These are phyloP conservation scores for Ophiostoma novo-ulmi DNA, from an alignment of 2,329 filamentous ascomycete species.

Conservation along the genomic window DNA sequence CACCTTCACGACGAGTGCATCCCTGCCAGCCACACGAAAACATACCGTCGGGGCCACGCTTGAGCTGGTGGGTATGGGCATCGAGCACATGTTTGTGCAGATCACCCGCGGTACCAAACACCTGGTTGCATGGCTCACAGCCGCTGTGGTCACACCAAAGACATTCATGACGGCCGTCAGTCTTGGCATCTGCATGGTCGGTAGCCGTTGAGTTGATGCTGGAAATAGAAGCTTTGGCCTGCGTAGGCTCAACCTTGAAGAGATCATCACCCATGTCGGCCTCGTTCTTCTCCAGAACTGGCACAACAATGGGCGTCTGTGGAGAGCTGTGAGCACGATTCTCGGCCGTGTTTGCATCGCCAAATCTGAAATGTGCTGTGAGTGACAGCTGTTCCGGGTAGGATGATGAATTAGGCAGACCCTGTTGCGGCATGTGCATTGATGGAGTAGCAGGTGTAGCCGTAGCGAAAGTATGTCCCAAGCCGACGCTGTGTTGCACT, in stretches of 20 bases:
- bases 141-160: slow-evolving; percentile 32
- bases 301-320: slow-evolving; percentile 2
- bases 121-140: slow-evolving; percentile 30
- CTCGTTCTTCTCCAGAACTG: background rate
- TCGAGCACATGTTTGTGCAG: slow-evolving; percentile 53
- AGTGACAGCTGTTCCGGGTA: background rate
- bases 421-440: background rate
- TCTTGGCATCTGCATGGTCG: background rate
- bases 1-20: slow-evolving; percentile 46
- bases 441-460: slow-evolving; percentile 18
- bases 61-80: slow-evolving; percentile 44
- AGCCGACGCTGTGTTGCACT: slow-evolving; percentile 5
- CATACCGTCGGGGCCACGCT: slow-evolving; percentile 44
- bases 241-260: background rate
- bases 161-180: slow-evolving; percentile 27
- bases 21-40: slow-evolving; percentile 50
- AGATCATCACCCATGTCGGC: background rate
- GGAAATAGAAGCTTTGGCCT: background rate
- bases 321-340: background rate
- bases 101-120: slow-evolving; percentile 43
- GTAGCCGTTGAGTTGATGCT: background rate
- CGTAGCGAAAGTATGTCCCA: slow-evolving; percentile 19
- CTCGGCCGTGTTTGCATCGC: background rate
- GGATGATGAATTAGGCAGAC: background rate
- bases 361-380: background rate